Evolutionary conservation across 257 asterid genomes (phyloP).

Genomic region (Echites panduratus): DNA sequence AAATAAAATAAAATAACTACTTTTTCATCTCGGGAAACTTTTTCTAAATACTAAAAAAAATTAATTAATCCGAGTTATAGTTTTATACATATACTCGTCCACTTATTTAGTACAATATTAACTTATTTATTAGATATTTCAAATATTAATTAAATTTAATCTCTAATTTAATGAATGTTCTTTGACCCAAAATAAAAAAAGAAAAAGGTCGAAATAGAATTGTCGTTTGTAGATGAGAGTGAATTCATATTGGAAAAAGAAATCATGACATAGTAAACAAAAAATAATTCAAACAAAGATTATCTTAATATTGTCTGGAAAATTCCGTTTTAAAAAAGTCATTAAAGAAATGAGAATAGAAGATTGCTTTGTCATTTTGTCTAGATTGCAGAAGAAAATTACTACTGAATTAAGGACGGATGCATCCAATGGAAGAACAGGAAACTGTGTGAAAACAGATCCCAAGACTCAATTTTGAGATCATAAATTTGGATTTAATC

Average conservation of each 20-base stretch:
- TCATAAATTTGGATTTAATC: conserved; percentile 45
- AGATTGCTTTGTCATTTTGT: conserved; percentile 59
- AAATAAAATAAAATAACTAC: too few relatives aligned
- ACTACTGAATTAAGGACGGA: conserved; percentile 15
- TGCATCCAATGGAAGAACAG: conserved; percentile 37
- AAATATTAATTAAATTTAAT: too few relatives aligned
- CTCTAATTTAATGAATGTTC: too few relatives aligned
- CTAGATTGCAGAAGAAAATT: conserved; percentile 30
- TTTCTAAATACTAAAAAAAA: too few relatives aligned
- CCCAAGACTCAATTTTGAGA: conserved; percentile 46
- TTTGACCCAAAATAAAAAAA: too few relatives aligned
- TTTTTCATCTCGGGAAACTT: too few relatives aligned
- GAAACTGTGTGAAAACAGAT: conserved; percentile 33
- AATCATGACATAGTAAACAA: conserved; percentile 24
- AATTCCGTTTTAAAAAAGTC: not conserved
- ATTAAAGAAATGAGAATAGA: conserved; percentile 31
- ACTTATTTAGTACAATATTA: too few relatives aligned
- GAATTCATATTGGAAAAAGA: conserved; percentile 2
- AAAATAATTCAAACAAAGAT: conserved; percentile 38
- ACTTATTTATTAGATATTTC: too few relatives aligned
- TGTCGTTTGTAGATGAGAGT: conserved; percentile 4
- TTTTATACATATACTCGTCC: too few relatives aligned
- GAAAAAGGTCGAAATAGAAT: not conserved
- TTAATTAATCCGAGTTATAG: too few relatives aligned
- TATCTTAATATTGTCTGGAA: conserved; percentile 7